phyloP scores from a whole-genome alignment of 2,329 filamentous ascomycete species.

The Drechslera avenae region DNA sequence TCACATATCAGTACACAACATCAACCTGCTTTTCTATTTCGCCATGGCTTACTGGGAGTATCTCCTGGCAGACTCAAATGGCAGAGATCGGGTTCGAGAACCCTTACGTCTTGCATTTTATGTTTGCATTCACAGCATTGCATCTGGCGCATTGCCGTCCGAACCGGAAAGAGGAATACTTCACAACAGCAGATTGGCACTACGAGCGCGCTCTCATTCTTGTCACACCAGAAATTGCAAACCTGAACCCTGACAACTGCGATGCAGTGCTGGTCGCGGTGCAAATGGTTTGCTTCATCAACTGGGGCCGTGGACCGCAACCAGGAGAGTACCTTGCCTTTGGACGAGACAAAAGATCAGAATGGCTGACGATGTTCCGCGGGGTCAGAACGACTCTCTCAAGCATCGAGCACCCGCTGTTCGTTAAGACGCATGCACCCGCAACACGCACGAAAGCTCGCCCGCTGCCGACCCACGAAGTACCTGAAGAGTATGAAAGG shows the following conservation, averaged over 20 bases:
- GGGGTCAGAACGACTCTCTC: conserved; percentile 33
- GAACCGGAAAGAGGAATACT: conserved; percentile 23
- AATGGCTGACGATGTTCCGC: conserved; percentile 41
- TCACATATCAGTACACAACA: conserved; percentile 36
- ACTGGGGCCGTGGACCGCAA: conserved; percentile 31
- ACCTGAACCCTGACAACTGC: conserved; percentile 25
- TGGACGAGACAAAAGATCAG: conserved; percentile 28
- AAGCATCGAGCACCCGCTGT: conserved; percentile 9
- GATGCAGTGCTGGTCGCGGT: conserved; percentile 33
- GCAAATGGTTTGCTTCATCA: conserved; percentile 34
- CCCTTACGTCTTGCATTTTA: conserved; percentile 27
- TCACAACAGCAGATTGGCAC: conserved; percentile 25
- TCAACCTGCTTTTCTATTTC: conserved; percentile 32
- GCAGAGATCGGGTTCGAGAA: conserved; percentile 28
- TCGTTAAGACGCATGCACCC: conserved; percentile 15
- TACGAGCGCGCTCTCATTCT: conserved; percentile 28
- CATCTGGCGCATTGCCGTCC: conserved; percentile 33
- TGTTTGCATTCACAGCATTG: conserved; percentile 33
- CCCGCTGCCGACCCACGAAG: conserved; percentile 15
- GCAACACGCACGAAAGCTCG: conserved; percentile 10
- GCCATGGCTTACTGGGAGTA: conserved; percentile 17
- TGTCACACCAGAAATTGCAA: conserved; percentile 29
- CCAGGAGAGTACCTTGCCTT: conserved; percentile 40
- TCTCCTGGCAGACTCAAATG: conserved; percentile 22
- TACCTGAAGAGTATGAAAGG: conserved; percentile 23